Evolutionary conservation across 345 rosid species (phyloP).

Genomic region (Hirschfeldia incana): DNA sequence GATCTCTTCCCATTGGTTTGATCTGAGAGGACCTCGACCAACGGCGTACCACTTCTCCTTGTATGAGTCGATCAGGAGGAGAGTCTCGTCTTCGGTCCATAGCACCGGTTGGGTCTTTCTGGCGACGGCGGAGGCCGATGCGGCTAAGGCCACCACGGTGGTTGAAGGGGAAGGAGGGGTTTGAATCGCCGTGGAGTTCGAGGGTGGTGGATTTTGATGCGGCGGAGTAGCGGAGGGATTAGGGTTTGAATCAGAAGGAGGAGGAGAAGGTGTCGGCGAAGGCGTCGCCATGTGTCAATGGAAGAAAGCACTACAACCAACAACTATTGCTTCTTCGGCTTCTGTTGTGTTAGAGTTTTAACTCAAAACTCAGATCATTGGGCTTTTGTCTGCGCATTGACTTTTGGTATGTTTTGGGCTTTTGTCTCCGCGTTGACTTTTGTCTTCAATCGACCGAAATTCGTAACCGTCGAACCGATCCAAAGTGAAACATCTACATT

Average conservation of each 20-base stretch:
- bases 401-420: neutral
- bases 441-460: neutral
- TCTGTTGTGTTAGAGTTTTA: neutral
- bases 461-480: too few species aligned
- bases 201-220: neutral
- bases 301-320: neutral
- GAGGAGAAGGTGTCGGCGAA: conserved; percentile 7
- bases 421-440: neutral
- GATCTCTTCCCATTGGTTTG: conserved; percentile 75
- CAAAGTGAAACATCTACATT: neutral
- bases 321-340: neutral
- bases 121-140: conserved; percentile 21
- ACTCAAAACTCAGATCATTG: neutral
- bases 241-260: conserved; percentile 39
- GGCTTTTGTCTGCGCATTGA: neutral
- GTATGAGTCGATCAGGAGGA: conserved; percentile 65
- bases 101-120: conserved; percentile 64
- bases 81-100: conserved; percentile 76
- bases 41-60: conserved; percentile 70
- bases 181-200: neutral
- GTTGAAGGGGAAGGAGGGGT: conserved; percentile 5
- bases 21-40: conserved; percentile 65
- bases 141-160: conserved; percentile 30
- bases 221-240: conserved; percentile 30
- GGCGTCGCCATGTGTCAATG: neutral